Evolutionary conservation across 1,139 yeast genomes (phyloP).

Genomic region (Dujonia santamariae): DNA sequence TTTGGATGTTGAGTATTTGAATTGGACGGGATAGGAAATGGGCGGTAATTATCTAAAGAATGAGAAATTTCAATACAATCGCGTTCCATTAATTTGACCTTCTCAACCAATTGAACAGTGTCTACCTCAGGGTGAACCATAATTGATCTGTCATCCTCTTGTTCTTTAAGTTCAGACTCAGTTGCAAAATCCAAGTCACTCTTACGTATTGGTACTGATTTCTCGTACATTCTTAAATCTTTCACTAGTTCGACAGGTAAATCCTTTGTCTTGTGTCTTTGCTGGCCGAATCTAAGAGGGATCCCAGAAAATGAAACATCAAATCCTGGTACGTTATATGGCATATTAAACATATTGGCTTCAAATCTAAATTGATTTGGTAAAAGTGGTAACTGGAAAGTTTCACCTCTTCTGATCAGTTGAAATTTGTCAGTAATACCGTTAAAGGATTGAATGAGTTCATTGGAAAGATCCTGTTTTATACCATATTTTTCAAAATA

Average conservation of each 20-base stretch:
- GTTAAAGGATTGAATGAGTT: conserved; percentile 34
- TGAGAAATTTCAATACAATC: conserved; percentile 5
- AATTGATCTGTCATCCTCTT: conserved; percentile 1
- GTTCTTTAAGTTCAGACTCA: conserved; percentile 1
- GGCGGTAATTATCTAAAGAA: conserved; percentile 3
- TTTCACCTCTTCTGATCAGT: conserved; percentile 33
- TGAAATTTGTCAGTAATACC: conserved; percentile 37
- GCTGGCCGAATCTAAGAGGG: conserved; percentile 31
- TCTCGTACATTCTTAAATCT: conserved; percentile 33
- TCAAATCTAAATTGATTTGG: conserved; percentile 27
- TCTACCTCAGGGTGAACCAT: conserved; percentile 9
- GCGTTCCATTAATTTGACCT: conserved; percentile 5
- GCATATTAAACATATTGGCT: conserved; percentile 29
- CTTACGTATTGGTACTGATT: conserved; percentile 34
- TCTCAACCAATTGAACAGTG: conserved; percentile 5
- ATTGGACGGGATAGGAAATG: conserved; percentile 3
- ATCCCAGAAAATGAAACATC: conserved; percentile 41
- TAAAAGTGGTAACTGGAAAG: conserved; percentile 25
- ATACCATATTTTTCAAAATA: conserved; percentile 32
- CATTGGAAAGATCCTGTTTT: conserved; percentile 31
- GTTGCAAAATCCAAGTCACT: conserved; percentile 34
- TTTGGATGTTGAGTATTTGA: neutral
- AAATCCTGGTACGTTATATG: conserved; percentile 45
- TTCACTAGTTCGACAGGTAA: conserved; percentile 42
- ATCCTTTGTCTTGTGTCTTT: conserved; percentile 11